Percentiles rank a stretch among this genome's conserved stretches.
Conservation (phyloP, 106 monocot genomes). For the Acanthochlamys bracteata region DNA sequence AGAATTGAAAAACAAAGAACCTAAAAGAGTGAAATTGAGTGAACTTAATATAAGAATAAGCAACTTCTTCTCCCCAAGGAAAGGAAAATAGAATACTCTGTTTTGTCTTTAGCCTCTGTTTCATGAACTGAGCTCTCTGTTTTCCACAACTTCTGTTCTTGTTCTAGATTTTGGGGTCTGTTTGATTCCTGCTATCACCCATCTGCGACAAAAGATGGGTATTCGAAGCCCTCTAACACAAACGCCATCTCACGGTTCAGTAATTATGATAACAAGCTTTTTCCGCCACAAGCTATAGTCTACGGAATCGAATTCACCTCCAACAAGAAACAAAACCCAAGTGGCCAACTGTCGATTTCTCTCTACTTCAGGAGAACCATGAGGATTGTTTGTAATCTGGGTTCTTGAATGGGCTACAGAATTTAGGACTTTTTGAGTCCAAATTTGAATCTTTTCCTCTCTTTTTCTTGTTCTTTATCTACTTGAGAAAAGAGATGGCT, state of each 20-base stretch:
- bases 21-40: too few relatives aligned
- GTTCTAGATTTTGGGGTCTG: background rate
- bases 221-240: constrained; percentile 12
- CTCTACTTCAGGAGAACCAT: background rate
- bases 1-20: too few relatives aligned
- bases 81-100: too few relatives aligned
- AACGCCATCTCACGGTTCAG: constrained; percentile 26
- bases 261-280: constrained; percentile 63
- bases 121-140: too few relatives aligned
- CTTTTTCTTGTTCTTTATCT: background rate
- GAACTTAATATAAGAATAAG: too few relatives aligned
- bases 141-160: background rate
- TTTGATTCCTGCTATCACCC: background rate
- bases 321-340: too few relatives aligned
- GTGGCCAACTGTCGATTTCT: background rate
- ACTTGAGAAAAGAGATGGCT: constrained; percentile 19
- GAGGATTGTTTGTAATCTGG: background rate
- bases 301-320: background rate
- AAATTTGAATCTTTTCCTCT: background rate
- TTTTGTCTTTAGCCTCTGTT: too few relatives aligned
- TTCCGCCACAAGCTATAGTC: constrained; percentile 41
- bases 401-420: too few relatives aligned
- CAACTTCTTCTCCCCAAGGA: too few relatives aligned
- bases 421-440: background rate
- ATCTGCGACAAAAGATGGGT: constrained; percentile 25